Evolutionary conservation across 2,329 filamentous ascomycete species (phyloP).

Genomic region (Metarhizium sp.): DNA sequence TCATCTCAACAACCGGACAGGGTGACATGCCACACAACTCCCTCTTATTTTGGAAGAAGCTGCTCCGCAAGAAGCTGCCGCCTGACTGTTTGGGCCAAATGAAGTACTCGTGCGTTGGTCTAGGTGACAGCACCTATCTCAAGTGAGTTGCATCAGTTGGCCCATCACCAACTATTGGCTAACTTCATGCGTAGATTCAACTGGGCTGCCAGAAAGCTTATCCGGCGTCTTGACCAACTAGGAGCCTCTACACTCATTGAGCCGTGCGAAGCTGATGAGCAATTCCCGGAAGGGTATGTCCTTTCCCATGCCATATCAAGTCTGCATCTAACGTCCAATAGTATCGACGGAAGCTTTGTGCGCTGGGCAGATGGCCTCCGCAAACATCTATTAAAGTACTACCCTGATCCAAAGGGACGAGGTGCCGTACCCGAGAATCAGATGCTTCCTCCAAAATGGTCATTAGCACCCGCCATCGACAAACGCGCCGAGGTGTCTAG

Average conservation of each 20-base stretch:
- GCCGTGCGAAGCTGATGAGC: constrained; percentile 82
- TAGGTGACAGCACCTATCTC: constrained; percentile 90
- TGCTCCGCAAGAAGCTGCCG: constrained; percentile 70
- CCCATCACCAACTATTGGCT: neutral
- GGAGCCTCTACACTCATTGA: constrained; percentile 70
- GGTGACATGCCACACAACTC: constrained; percentile 86
- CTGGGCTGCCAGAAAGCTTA: constrained; percentile 81
- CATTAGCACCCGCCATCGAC: constrained; percentile 19
- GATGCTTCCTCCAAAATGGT: constrained; percentile 65
- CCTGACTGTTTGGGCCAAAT: constrained; percentile 58
- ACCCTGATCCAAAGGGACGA: constrained; percentile 59
- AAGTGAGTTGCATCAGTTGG: constrained; percentile 46
- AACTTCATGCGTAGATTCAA: constrained; percentile 58
- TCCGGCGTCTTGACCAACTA: constrained; percentile 74
- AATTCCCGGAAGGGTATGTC: constrained; percentile 82
- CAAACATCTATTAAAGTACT: constrained; percentile 53
- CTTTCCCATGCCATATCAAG: too few relatives aligned
- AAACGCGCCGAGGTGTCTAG: constrained; percentile 1
- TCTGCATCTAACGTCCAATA: constrained; percentile 23
- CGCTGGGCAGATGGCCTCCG: constrained; percentile 66
- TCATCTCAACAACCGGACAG: constrained; percentile 87
- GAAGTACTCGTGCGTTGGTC: constrained; percentile 75
- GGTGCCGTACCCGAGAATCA: constrained; percentile 64
- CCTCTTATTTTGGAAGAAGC: constrained; percentile 70
- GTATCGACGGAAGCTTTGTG: constrained; percentile 73